Evolutionary conservation across 1,284 basidiomycete species (phyloP).

Genomic region (Austroboletus niveus): DNA sequence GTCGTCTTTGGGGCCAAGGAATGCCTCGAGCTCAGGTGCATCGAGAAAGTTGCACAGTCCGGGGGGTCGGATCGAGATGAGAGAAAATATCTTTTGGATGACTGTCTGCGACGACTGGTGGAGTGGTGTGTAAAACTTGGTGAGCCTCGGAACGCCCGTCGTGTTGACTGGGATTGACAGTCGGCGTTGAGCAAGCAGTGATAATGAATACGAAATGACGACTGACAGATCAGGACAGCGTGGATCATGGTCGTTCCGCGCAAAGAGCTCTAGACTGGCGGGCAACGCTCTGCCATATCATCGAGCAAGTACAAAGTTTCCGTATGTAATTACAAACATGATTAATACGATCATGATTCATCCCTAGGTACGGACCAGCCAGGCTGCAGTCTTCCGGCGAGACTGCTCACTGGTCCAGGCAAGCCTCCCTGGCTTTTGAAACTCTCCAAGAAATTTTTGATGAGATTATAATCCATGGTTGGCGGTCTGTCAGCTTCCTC

Average conservation of each 20-base stretch:
- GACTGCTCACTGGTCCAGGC: slow-evolving; percentile 85
- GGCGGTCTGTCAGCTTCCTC: slow-evolving; percentile 47
- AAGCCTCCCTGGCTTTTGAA: slow-evolving; percentile 86
- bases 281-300: too few relatives aligned
- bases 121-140: slow-evolving; percentile 93
- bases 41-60: slow-evolving; percentile 92
- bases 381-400: slow-evolving; percentile 78
- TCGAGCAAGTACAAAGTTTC: too few relatives aligned
- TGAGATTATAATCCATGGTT: slow-evolving; percentile 79
- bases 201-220: slow-evolving; percentile 41
- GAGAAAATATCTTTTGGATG: slow-evolving; percentile 81
- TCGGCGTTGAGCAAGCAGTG: slow-evolving; percentile 27
- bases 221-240: slow-evolving; percentile 73
- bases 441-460: slow-evolving; percentile 94
- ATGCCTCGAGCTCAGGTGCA: slow-evolving; percentile 84
- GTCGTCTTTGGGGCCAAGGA: slow-evolving; percentile 58
- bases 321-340: background rate
- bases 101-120: slow-evolving; percentile 73
- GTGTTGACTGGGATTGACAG: slow-evolving; percentile 66
- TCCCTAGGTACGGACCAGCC: slow-evolving; percentile 74
- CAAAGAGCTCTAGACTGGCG: background rate
- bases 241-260: slow-evolving; percentile 70
- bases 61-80: slow-evolving; percentile 74
- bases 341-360: slow-evolving; percentile 27
- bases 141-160: slow-evolving; percentile 85